phyloP scores from a whole-genome alignment of 768 basidiomycete genomes.

The Chalciporus sphaerocephalus region DNA sequence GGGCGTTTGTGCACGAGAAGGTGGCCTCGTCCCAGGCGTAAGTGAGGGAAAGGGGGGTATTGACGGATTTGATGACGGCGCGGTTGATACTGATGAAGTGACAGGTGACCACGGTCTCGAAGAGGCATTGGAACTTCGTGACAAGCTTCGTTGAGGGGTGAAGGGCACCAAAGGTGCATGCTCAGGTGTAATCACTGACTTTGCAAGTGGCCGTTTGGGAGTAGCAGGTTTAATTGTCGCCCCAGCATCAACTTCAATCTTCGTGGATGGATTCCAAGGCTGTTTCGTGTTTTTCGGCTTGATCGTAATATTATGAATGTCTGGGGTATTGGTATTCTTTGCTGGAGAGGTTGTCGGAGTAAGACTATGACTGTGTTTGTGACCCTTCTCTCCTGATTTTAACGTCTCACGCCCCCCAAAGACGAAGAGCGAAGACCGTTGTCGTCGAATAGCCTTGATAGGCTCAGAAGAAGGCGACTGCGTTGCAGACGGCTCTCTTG shows the following conservation, averaged over 20 bases:
- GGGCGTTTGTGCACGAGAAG: conserved; percentile 62
- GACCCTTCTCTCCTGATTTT: conserved; percentile 53
- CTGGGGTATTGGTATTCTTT: conserved; percentile 31
- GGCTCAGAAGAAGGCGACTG: conserved; percentile 57
- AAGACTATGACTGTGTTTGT: conserved; percentile 67
- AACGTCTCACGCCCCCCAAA: conserved; percentile 45
- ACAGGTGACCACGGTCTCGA: conserved; percentile 79
- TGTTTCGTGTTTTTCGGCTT: conserved; percentile 43
- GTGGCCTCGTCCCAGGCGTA: conserved; percentile 32
- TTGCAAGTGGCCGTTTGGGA: conserved; percentile 45
- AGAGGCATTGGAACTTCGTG: conserved; percentile 71
- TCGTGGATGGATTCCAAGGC: conserved; percentile 81
- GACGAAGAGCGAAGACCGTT: conserved; percentile 60
- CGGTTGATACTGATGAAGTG: conserved; percentile 65
- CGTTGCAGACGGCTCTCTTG: conserved; percentile 34
- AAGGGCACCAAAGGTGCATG: conserved; percentile 46
- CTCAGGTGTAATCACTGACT: conserved; percentile 42
- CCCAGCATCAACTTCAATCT: conserved; percentile 51
- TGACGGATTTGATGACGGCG: conserved; percentile 46
- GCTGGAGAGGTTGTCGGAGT: conserved; percentile 66
- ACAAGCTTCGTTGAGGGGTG: conserved; percentile 58
- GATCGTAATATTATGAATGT: conserved; percentile 38
- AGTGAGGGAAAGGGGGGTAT: conserved; percentile 33
- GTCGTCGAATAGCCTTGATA: conserved; percentile 41
- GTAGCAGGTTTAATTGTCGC: conserved; percentile 47